Base-by-base conservation (phyloP, 805 yeast species). In the Cyberlindnera xylosilytica region DNA sequence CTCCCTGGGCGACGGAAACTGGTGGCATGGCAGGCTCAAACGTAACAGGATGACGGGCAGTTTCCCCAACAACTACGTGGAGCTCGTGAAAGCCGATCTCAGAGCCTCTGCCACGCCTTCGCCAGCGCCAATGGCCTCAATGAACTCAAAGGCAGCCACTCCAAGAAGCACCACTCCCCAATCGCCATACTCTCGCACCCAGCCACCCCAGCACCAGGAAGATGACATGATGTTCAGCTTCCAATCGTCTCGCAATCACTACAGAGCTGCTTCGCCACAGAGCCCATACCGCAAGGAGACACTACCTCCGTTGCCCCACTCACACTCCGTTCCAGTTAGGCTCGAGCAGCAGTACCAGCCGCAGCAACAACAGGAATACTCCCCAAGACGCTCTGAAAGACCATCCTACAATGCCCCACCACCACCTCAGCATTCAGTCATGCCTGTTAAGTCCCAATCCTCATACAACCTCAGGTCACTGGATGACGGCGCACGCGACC, bases 21-120 rank as follows among this genome's bases (percentile, higher is more conserved):
- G 96, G 95, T 89, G 91, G 84, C 86, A 79, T 54, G 99, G 99
- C 2, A 70, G 74, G 47, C 73, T 91, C 42, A 67, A 80, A 50
- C 73, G 98, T 57, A 89, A 87, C 64, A 86, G 81, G 47, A 78
- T 87, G 52, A 78, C 79, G 29, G 99, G 99, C 0, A 71, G 79
- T 36, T 93, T 93, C 57, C 98, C 99, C 1, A 74, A 83, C 30
- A 91, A 90, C 55, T 90, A 83, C 58, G 97, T 89, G 6, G 80
- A 78, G 45, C 57, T 79, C 16, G 53, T 81, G 37, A 74, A 73
- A 52, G 62, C 68, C 6, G 57, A 50, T 33, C 39, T 49, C 41
- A 50, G 42, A 17, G 20, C 20, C 37, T 8, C 32, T 22, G 32
- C 36, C 35, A 38, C n/a, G n/a, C n/a, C n/a, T n/a, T n/a, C n/a